phyloP scores from a whole-genome alignment of 345 rosid genomes.

The Raphanus sativus region DNA sequence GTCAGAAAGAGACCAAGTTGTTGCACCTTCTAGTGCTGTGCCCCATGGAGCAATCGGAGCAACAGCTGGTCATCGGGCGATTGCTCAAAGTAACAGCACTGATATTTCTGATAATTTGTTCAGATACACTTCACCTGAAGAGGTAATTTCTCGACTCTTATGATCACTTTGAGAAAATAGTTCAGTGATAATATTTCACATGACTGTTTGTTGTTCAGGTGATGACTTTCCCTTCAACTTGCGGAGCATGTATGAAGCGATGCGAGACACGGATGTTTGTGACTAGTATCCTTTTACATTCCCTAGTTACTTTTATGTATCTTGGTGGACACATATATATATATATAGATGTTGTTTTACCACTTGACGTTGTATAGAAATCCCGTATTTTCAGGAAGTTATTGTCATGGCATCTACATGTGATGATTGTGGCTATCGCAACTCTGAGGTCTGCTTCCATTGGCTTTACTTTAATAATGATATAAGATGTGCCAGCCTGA shows the following conservation, averaged over 20 bases:
- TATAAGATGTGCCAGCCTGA: background rate
- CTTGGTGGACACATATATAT: too few relatives aligned
- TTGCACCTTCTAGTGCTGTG: constrained; percentile 38
- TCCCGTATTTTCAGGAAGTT: constrained; percentile 97
- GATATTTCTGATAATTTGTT: constrained; percentile 76
- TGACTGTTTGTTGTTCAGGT: constrained; percentile 40
- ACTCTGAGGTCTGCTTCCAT: constrained; percentile 71
- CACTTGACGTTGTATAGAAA: constrained; percentile 61
- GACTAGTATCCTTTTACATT: constrained; percentile 46
- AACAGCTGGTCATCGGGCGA: constrained; percentile 75
- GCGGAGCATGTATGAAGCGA: constrained; percentile 43
- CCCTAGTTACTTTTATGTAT: too few relatives aligned
- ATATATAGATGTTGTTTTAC: constrained; percentile 26
- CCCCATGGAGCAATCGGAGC: constrained; percentile 94
- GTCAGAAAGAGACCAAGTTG: constrained; percentile 30
- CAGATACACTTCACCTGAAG: constrained; percentile 87
- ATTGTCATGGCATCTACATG: constrained; percentile 97
- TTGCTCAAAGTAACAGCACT: constrained; percentile 83
- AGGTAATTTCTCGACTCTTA: constrained; percentile 44
- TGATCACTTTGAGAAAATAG: background rate
- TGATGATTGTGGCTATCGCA: constrained; percentile 88
- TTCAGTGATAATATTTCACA: background rate
- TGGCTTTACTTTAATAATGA: background rate
- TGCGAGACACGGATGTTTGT: constrained; percentile 53
- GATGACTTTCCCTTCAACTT: constrained; percentile 52